Evolutionary conservation across 164 flowering plant genomes (phyloP).

Genomic region (Aristolochia contorta): DNA sequence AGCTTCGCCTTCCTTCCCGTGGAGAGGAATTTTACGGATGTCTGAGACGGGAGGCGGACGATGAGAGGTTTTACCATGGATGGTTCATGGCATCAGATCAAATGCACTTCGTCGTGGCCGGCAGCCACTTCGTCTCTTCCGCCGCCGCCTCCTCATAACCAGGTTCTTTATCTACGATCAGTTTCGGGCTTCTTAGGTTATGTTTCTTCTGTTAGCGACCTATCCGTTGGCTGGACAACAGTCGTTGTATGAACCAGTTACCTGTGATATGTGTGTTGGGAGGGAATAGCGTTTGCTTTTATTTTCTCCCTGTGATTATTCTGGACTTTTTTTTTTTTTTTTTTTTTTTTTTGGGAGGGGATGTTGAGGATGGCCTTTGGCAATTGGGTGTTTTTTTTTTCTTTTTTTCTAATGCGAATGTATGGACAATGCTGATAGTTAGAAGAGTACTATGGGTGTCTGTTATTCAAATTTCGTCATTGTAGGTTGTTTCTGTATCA

Average conservation of each 20-base stretch:
- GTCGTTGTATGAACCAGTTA: neutral
- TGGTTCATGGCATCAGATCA: neutral
- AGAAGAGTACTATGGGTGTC: too few relatives aligned
- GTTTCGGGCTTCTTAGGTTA: neutral
- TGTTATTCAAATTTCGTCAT: too few relatives aligned
- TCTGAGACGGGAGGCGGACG: too few relatives aligned
- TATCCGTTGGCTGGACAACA: neutral
- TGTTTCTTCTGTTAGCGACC: neutral
- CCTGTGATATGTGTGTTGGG: neutral
- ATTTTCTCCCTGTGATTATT: neutral
- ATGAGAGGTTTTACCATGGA: constrained; percentile 1
- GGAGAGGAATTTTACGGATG: too few relatives aligned
- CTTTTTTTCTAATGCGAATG: neutral
- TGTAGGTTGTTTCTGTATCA: too few relatives aligned
- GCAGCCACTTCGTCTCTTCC: neutral
- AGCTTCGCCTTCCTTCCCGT: neutral
- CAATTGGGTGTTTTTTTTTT: neutral
- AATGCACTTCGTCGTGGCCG: constrained; percentile 3
- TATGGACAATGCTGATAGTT: neutral
- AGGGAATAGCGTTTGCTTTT: neutral
- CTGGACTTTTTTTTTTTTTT: too few relatives aligned
- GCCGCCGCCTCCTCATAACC: neutral
- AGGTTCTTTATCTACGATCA: constrained; percentile 11
- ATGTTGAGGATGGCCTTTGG: neutral
- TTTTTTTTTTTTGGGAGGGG: too few relatives aligned